Evolutionary conservation across 202 grass and related monocot species (phyloP).

Genomic region (Panicum virgatum): DNA sequence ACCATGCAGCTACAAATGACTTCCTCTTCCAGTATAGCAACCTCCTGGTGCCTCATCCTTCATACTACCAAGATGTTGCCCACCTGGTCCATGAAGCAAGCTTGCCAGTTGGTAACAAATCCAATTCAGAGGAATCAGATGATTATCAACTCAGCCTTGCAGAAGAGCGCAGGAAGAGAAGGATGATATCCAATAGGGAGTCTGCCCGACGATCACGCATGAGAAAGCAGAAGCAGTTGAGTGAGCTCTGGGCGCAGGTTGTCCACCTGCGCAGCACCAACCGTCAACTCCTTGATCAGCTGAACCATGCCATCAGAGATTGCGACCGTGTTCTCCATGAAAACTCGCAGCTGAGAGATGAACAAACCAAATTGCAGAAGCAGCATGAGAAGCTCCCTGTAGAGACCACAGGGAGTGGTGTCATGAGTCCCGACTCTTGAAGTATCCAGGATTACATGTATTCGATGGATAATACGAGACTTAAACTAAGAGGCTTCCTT

Average conservation of each 20-base stretch:
- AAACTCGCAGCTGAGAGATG: slow-evolving; percentile 64
- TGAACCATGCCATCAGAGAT: slow-evolving; percentile 74
- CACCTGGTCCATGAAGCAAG: slow-evolving; percentile 37
- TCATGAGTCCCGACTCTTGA: slow-evolving; percentile 24
- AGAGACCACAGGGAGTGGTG: slow-evolving; percentile 22
- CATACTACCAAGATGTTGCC: slow-evolving; percentile 37
- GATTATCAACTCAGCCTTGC: slow-evolving; percentile 65
- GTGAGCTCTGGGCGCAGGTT: slow-evolving; percentile 78
- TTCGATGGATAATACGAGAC: slow-evolving; percentile 34
- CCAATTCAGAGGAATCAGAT: slow-evolving; percentile 69
- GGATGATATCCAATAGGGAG: slow-evolving; percentile 93
- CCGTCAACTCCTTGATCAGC: slow-evolving; percentile 74
- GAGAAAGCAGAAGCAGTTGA: slow-evolving; percentile 94
- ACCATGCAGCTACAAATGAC: slow-evolving; percentile 54
- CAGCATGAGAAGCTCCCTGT: slow-evolving; percentile 54
- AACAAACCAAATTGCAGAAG: slow-evolving; percentile 53
- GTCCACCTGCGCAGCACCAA: slow-evolving; percentile 72
- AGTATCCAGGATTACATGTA: slow-evolving; percentile 34
- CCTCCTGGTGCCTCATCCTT: slow-evolving; percentile 33
- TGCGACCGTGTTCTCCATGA: slow-evolving; percentile 50
- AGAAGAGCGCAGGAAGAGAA: slow-evolving; percentile 83
- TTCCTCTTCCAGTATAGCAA: slow-evolving; percentile 59
- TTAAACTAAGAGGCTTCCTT: slow-evolving; percentile 41
- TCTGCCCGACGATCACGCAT: slow-evolving; percentile 87
- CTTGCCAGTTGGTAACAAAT: slow-evolving; percentile 36